Evolutionary conservation across 2,329 filamentous ascomycete genomes (phyloP).

Genomic region (Colletotrichum theobromicola): DNA sequence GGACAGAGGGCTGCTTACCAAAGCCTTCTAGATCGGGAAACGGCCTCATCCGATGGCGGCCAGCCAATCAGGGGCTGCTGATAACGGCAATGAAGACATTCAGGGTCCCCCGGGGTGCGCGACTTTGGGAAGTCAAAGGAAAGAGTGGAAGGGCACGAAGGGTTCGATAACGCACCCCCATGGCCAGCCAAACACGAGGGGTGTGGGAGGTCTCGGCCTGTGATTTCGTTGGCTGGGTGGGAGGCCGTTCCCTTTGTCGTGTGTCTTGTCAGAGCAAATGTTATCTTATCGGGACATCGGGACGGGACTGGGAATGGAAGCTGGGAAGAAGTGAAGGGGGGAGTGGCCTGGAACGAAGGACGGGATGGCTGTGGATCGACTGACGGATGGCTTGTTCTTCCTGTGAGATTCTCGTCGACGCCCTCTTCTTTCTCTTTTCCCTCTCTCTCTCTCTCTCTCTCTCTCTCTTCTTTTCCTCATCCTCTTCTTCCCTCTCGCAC

Average conservation of each 20-base stretch:
- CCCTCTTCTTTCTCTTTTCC: background rate
- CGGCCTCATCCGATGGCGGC: slow-evolving; percentile 5
- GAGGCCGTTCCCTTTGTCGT: background rate
- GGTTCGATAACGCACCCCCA: slow-evolving; percentile 15
- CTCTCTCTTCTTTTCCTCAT: background rate
- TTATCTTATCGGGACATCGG: slow-evolving; percentile 10
- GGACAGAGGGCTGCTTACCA: background rate
- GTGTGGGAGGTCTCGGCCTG: background rate
- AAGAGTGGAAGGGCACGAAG: background rate
- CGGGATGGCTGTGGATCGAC: slow-evolving; percentile 4
- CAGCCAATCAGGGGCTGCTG: slow-evolving; percentile 7
- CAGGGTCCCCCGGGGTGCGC: slow-evolving; percentile 6
- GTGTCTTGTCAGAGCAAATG: background rate
- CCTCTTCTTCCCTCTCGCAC: background rate
- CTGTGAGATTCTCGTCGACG: background rate
- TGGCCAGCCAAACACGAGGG: background rate
- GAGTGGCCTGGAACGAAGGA: background rate
- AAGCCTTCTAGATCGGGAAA: slow-evolving; percentile 2
- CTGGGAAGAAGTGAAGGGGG: background rate
- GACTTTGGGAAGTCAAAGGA: background rate
- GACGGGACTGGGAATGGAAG: background rate
- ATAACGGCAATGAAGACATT: slow-evolving; percentile 19
- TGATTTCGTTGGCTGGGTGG: background rate
- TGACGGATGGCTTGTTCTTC: background rate
- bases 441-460: background rate